Evolutionary conservation across 768 basidiomycete species (phyloP).

Genomic region (Guyanaporus albipodus): DNA sequence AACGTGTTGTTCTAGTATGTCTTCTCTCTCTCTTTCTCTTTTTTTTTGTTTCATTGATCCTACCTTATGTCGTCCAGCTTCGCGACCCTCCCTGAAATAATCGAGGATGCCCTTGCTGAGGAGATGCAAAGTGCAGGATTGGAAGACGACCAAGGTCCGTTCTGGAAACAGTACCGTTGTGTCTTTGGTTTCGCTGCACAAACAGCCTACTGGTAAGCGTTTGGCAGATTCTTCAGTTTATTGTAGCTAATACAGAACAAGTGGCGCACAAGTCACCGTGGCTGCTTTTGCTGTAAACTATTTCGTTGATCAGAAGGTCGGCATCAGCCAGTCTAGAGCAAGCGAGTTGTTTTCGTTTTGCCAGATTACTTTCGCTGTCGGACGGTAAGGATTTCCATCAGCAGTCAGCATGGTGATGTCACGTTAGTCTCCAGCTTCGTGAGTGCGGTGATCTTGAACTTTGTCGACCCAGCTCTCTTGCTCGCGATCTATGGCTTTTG

Average conservation of each 20-base stretch:
- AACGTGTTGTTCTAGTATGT: conserved; percentile 63
- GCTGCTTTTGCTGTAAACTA: conserved; percentile 69
- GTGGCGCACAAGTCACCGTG: conserved; percentile 64
- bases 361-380: conserved; percentile 63
- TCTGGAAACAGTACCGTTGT: conserved; percentile 67
- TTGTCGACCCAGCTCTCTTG: conserved; percentile 61
- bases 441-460: conserved; percentile 55
- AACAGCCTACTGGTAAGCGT: conserved; percentile 56
- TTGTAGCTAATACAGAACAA: conserved; percentile 13
- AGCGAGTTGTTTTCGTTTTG: conserved; percentile 69
- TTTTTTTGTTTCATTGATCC: neutral
- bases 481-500: conserved; percentile 49
- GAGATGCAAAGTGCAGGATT: conserved; percentile 44
- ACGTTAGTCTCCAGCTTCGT: conserved; percentile 46
- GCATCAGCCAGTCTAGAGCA: conserved; percentile 47
- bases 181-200: conserved; percentile 73
- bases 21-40: too few species aligned
- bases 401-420: neutral
- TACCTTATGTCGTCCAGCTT: conserved; percentile 40
- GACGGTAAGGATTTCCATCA: conserved; percentile 38
- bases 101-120: conserved; percentile 54
- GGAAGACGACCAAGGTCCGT: conserved; percentile 45
- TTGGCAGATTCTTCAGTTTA: neutral
- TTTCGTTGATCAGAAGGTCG: conserved; percentile 58
- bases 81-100: conserved; percentile 65